phyloP scores from a whole-genome alignment of 352 stramenopile species.

The Phytophthora brassicae region DNA sequence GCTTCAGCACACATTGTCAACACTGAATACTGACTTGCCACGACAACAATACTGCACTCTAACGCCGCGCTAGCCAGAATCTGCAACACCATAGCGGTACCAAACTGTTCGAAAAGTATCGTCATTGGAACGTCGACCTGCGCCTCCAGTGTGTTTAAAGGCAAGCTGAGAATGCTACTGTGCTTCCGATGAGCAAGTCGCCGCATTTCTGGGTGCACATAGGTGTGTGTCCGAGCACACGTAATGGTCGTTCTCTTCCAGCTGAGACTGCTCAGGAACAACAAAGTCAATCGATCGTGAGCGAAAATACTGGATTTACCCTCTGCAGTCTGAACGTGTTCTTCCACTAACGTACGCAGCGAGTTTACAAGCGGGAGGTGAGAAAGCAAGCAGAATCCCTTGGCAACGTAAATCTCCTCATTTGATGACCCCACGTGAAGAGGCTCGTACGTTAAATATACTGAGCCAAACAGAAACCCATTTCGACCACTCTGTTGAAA shows the following conservation, averaged over 20 bases:
- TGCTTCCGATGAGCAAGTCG: slow-evolving; percentile 38
- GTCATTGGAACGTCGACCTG: slow-evolving; percentile 68
- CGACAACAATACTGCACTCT: slow-evolving; percentile 87
- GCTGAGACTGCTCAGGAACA: slow-evolving; percentile 46
- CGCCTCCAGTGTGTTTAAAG: slow-evolving; percentile 45
- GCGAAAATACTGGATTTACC: slow-evolving; percentile 48
- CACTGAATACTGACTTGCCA: slow-evolving; percentile 81
- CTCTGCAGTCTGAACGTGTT: slow-evolving; percentile 41
- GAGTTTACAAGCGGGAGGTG: slow-evolving; percentile 62
- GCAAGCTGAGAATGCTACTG: slow-evolving; percentile 44
- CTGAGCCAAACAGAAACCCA: slow-evolving; percentile 73
- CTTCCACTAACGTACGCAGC: slow-evolving; percentile 57
- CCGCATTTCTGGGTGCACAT: slow-evolving; percentile 37
- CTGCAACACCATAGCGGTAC: slow-evolving; percentile 64
- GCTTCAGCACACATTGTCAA: slow-evolving; percentile 83
- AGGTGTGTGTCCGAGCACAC: slow-evolving; percentile 32
- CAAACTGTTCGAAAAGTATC: slow-evolving; percentile 72
- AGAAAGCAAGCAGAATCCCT: slow-evolving; percentile 73
- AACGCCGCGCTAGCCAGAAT: slow-evolving; percentile 81
- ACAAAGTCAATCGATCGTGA: slow-evolving; percentile 41
- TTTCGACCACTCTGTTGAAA: slow-evolving; percentile 79
- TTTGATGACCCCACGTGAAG: slow-evolving; percentile 47
- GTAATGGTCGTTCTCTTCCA: slow-evolving; percentile 41
- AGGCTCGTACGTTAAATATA: slow-evolving; percentile 75
- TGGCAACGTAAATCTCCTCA: slow-evolving; percentile 56